Evolutionary conservation across 768 basidiomycete species (phyloP), one percentile per base, ranked within the genome.

Genomic region (Roridomyces roridus): DNA sequence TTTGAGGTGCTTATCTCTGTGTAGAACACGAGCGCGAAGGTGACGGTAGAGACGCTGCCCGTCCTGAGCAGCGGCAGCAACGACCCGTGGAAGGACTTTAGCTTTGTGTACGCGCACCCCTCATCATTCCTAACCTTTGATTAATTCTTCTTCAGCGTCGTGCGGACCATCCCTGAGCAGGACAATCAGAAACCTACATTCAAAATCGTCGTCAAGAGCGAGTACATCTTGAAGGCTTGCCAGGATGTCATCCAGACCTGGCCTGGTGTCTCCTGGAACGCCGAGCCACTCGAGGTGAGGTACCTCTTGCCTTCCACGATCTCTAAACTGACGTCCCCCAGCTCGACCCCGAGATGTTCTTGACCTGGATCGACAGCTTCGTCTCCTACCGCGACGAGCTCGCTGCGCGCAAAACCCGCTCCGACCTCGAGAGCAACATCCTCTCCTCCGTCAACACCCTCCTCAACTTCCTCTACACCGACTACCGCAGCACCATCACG

Each of bases 211-310:
- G 68, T 88, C 68, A 85, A 86, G 72, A 86, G 84, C 62, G 76
- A 74, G 24, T 83, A 83, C 60, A 77, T 88, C 52, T 68, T 83
- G 21, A 79, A 83, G 60, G 82, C 81, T 2, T 85, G 84, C 62
- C 79, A 83, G 59, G 82, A 84, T 36, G 81, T 87, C 18, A 81
- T 88, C 55, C 74, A 79, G 50, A 73, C 77, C 5, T 83, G 82
- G 77, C 82, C 81, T 24, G 85, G 85, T 15, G 72, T 86, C 23
- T 86, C 85, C 8, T 88, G 86, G 85, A 80, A 82, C 28, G 67
- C 80, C 5, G 80, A 84, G 25, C 84, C 84, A 7, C 73, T 87
- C 10, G 80, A 83, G 70, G 85, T 85, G 63, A 6, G 53, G 46
- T 55, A 7, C 40, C 25, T 24, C 31, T 21, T 15, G 17, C 35